Evolutionary conservation across 1,284 basidiomycete genomes (phyloP), one percentile per base, ranked within the genome.

Genomic region (Sutorius eximius): DNA sequence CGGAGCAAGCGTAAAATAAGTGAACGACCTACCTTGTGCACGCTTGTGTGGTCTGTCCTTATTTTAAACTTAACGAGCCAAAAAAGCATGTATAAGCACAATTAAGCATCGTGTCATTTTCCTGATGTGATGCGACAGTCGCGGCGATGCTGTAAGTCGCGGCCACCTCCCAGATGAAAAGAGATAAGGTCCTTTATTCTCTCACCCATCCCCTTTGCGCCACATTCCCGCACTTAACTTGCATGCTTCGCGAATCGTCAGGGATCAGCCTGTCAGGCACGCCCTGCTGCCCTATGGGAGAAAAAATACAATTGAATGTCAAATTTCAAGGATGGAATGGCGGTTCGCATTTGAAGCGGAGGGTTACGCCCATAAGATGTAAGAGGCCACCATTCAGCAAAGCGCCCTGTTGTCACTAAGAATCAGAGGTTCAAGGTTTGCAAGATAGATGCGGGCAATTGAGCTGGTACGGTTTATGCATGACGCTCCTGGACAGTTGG

Each of bases 241-340:
- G 24, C 27, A 13, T 29, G 37, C 13, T 13, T 44, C 38, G 20
- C 55, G 37, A 65, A 65, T 44, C 38, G 20, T 59, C 42, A 65
- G 65, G 33, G 69, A 66, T 59, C 49, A 59, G 48, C 61, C 59
- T 15, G 62, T 65, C 20, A 53, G 59, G 5, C 20, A 49, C n/a
- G 60, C 61, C 20, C 61, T 60, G 54, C 24, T 27, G 24, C 24
- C 32, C 60, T 27, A 49, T 62, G 33, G 60, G 62, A 49, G 64
- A 65, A 53, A 55, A 55, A n/a, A 62, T 59, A 67, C 41, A 66
- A 60, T 49, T 64, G 61, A 61, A 63, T 63, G 9, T 57, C 58
- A 22, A 60, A 61, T 36, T 49, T 46, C 15, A 57, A 48, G 22
- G 63, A 58, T 18, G 9, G 63, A 62, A 29, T 67, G 65, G 62